A percentile compares a stretch with the other conserved stretches of the same genome.
phyloP scores from a whole-genome alignment of 306 rosid genomes.

The Inga leiocalycina region DNA sequence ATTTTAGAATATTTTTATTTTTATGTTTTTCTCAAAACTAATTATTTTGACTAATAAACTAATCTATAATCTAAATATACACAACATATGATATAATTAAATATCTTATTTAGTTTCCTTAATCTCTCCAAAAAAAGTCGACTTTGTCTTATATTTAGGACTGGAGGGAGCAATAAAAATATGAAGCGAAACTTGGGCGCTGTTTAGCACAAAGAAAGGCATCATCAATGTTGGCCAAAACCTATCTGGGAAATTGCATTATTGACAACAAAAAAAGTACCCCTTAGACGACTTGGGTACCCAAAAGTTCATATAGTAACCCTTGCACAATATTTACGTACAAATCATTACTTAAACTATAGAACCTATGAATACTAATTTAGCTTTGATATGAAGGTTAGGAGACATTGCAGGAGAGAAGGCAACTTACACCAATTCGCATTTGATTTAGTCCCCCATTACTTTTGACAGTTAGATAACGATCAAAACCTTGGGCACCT shows the following conservation, averaged over 20 bases:
- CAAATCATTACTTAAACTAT: background rate
- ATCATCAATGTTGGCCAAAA: constrained; percentile 25
- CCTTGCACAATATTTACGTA: constrained; percentile 1
- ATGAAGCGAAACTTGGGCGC: background rate
- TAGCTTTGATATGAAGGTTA: background rate
- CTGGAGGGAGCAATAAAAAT: no score
- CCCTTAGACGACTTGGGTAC: background rate
- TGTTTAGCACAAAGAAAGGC: constrained; percentile 21
- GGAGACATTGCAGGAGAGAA: constrained; percentile 28
- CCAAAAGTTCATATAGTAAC: constrained; percentile 25
- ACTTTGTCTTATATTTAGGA: no score
- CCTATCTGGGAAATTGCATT: background rate
- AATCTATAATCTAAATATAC: no score
- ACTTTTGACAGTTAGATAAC: constrained; percentile 77
- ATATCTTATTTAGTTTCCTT: no score
- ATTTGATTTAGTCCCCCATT: constrained; percentile 95
- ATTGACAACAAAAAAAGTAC: background rate
- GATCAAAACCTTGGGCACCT: constrained; percentile 67
- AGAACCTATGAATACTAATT: background rate
- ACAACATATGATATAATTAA: no score
- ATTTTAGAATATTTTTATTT: no score
- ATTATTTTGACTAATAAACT: no score
- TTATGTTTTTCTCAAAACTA: no score
- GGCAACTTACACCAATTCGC: constrained; percentile 88
- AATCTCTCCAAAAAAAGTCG: no score